Base-by-base conservation (phyloP, 495 filamentous ascomycete genomes). In the Tuber brumale region DNA sequence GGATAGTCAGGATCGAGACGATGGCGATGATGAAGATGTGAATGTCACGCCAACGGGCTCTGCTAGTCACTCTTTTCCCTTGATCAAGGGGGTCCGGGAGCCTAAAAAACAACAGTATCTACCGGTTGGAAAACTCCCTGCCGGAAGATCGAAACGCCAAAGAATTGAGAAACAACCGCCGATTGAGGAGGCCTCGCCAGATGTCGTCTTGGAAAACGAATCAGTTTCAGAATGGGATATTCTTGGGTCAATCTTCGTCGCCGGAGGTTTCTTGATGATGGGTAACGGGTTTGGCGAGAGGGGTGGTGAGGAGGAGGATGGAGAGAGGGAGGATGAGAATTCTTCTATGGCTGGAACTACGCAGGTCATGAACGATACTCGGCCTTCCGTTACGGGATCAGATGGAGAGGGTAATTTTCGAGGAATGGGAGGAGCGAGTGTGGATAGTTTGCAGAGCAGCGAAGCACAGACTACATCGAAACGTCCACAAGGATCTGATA, bases 101-200 rank as follows among this genome's bases (percentile, higher is more conserved):
- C 46, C 78, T 1, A 79, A 76, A 44, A 79, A 80, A 61, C 78
- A 80, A 61, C 78, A 72, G 5, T 76, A 79, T 45, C 70, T 79
- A 41, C 71, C 70, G 2, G 76, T 79, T 44, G 73, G 71, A 10
- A 79, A 78, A 14, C 69, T 74, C 46, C 71, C 77, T 0, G 51
- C 43, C 14, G 69, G 76, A 7, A 79, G 75, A 19, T 75, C 72
- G 73, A 75, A 79, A 45, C 74, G 70, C 12, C 77, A 78, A 4
- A 70, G 69, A 19, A 3, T 66, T 31, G 57, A 19, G 57, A 35
- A 66, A 35, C 57, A 66, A 4, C 57, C 12, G 57, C 57, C 35
- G 14, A 2, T 18, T 66, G 57, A 35, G 57, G 57, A 43, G 42
- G 2, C 21, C 27, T 72, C 71, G 21, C 57, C 57, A 27, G 57